Conservation (phyloP, 345 rosid species). For the Linum lewisii region DNA sequence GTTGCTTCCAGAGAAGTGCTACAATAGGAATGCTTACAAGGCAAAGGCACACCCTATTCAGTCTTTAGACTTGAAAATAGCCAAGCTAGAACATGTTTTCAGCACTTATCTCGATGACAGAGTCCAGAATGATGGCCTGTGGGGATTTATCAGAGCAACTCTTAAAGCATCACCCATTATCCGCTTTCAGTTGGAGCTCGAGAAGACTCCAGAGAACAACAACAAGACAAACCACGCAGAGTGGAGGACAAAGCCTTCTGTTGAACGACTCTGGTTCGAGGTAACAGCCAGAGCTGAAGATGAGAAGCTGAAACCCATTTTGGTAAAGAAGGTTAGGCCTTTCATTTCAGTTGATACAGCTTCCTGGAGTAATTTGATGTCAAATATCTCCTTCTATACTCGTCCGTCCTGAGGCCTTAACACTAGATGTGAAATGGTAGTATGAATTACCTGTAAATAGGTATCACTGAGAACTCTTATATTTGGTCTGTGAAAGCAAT, state of each 20-base stretch:
- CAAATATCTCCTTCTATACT: slow-evolving; percentile 55
- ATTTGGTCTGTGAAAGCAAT: too few relatives aligned
- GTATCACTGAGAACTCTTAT: too few relatives aligned
- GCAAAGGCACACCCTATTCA: slow-evolving; percentile 24
- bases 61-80: slow-evolving; percentile 33
- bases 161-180: slow-evolving; percentile 36
- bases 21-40: slow-evolving; percentile 20
- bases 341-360: slow-evolving; percentile 45
- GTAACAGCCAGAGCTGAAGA: slow-evolving; percentile 46
- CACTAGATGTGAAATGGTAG: slow-evolving; percentile 80
- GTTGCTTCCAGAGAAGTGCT: slow-evolving; percentile 57
- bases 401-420: slow-evolving; percentile 68
- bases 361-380: slow-evolving; percentile 65
- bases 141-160: slow-evolving; percentile 34
- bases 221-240: slow-evolving; percentile 36
- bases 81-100: slow-evolving; percentile 34
- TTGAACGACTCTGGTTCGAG: slow-evolving; percentile 59
- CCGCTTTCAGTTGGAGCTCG: slow-evolving; percentile 52
- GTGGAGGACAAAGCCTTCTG: slow-evolving; percentile 59
- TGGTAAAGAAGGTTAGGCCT: slow-evolving; percentile 45
- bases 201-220: slow-evolving; percentile 31
- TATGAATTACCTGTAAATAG: slow-evolving; percentile 15
- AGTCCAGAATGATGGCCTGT: slow-evolving; percentile 12
- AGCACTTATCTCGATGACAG: slow-evolving; percentile 28
- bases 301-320: slow-evolving; percentile 39